Conservation (phyloP, 73 alveolate genomes). For the Tetrahymena borealis region DNA sequence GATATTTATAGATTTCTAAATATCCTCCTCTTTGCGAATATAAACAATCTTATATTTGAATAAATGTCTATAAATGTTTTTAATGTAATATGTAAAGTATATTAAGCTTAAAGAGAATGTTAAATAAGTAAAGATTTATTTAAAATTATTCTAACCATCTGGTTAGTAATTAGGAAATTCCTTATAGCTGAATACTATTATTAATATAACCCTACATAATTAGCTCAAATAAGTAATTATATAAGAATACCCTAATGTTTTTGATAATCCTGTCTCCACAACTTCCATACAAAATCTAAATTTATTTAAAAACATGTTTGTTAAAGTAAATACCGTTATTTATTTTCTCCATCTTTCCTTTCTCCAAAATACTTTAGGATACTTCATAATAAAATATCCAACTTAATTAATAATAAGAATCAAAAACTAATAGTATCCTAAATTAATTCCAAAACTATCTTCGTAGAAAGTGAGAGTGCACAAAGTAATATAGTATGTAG, state of each 20-base stretch:
- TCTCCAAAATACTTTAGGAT: background rate
- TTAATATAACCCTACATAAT: background rate
- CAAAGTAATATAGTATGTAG: background rate
- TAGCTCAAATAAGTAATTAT: background rate
- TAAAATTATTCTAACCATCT: background rate
- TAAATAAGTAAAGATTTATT: background rate
- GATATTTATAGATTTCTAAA: too few relatives aligned
- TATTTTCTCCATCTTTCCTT: background rate
- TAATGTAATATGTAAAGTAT: too few relatives aligned
- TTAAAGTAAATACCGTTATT: background rate
- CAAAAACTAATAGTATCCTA: background rate
- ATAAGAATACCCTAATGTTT: background rate
- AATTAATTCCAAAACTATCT: background rate
- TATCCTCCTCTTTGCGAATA: too few relatives aligned
- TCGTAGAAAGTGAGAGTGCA: background rate
- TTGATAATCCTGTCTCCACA: background rate
- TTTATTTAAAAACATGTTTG: background rate
- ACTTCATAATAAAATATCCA: background rate
- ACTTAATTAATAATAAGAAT: background rate
- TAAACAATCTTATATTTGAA: too few relatives aligned
- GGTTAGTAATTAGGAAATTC: background rate
- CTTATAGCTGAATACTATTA: background rate
- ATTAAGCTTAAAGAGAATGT: too few relatives aligned
- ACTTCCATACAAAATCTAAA: background rate
- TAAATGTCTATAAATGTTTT: too few relatives aligned